Evolutionary conservation across 2,329 filamentous ascomycete genomes (phyloP).

Genomic region (Leptographium flavum): DNA sequence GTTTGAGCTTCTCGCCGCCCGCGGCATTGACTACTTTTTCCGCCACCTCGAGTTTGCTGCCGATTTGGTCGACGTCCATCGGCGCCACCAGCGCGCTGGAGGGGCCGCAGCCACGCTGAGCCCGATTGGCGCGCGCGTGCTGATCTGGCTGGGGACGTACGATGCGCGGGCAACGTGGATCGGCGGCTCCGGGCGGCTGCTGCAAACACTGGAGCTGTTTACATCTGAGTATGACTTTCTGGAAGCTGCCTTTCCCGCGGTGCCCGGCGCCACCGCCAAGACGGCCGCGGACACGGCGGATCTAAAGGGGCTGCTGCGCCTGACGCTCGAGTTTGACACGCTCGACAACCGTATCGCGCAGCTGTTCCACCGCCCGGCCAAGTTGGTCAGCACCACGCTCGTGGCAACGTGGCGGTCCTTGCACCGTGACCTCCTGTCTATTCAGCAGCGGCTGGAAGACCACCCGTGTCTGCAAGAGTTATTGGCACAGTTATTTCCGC

Average conservation of each 20-base stretch:
- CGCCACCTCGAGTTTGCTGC: slow-evolving; percentile 4
- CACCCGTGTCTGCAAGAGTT: not conserved
- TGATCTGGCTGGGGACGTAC: slow-evolving; percentile 5
- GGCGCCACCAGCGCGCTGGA: slow-evolving; percentile 1
- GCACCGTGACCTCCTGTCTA: not conserved
- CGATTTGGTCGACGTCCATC: slow-evolving; percentile 5
- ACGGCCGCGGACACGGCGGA: not conserved
- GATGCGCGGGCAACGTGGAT: slow-evolving; percentile 3
- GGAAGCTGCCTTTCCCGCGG: not conserved
- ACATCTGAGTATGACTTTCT: slow-evolving; percentile 1
- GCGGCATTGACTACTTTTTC: slow-evolving; percentile 1
- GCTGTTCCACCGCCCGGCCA: slow-evolving; percentile 1
- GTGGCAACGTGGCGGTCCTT: slow-evolving; percentile 1
- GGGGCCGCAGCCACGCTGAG: not conserved
- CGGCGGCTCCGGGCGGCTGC: slow-evolving; percentile 1
- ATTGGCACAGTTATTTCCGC: no score
- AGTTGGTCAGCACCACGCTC: not conserved
- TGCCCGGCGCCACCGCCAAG: not conserved
- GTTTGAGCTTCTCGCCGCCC: slow-evolving; percentile 4
- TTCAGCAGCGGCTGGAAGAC: not conserved
- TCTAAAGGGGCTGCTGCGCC: slow-evolving; percentile 4
- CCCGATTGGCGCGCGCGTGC: slow-evolving; percentile 2
- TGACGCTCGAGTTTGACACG: slow-evolving; percentile 3
- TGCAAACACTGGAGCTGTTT: slow-evolving; percentile 4
- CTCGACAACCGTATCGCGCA: slow-evolving; percentile 5